Percentiles rank a stretch among this genome's conserved stretches.
These are phyloP conservation scores for Penicillium macrosclerotiorum DNA, from an alignment of 495 filamentous ascomycete genomes.

Conservation along the genomic window DNA sequence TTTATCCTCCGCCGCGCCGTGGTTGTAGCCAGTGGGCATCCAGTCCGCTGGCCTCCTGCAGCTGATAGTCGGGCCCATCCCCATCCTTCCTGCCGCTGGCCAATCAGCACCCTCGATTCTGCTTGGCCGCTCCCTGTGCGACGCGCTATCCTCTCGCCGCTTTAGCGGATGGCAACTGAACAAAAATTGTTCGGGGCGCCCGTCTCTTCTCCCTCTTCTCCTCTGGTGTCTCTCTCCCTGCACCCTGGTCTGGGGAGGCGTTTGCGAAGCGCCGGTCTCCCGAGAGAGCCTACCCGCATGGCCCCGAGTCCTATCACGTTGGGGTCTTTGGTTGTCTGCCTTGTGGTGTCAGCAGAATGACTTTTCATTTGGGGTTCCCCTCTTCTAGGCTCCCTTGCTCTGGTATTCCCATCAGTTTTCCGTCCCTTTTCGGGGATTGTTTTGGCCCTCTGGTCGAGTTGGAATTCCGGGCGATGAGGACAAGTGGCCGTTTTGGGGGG, in stretches of 20 bases:
- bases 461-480: conserved; percentile 18
- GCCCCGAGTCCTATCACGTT: too few relatives aligned
- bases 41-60: conserved; percentile 36
- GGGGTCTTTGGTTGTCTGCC: too few relatives aligned
- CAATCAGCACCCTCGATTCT: conserved; percentile 32
- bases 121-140: conserved; percentile 29
- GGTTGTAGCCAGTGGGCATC: conserved; percentile 31
- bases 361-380: too few relatives aligned
- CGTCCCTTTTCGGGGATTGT: neutral
- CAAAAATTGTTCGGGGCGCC: conserved; percentile 36
- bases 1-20: conserved; percentile 29
- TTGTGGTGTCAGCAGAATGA: too few relatives aligned
- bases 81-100: conserved; percentile 14
- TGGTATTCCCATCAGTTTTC: neutral
- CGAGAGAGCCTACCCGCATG: neutral
- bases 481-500: conserved; percentile 21
- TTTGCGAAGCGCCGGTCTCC: conserved; percentile 1
- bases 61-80: conserved; percentile 23
- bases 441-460: neutral
- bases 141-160: conserved; percentile 39
- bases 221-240: conserved; percentile 17
- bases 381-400: too few relatives aligned
- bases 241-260: conserved; percentile 1
- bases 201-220: conserved; percentile 27
- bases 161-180: conserved; percentile 44